Conservation (phyloP, 1,139 yeast genomes). For the Saccharomyces pastorianus region DNA sequence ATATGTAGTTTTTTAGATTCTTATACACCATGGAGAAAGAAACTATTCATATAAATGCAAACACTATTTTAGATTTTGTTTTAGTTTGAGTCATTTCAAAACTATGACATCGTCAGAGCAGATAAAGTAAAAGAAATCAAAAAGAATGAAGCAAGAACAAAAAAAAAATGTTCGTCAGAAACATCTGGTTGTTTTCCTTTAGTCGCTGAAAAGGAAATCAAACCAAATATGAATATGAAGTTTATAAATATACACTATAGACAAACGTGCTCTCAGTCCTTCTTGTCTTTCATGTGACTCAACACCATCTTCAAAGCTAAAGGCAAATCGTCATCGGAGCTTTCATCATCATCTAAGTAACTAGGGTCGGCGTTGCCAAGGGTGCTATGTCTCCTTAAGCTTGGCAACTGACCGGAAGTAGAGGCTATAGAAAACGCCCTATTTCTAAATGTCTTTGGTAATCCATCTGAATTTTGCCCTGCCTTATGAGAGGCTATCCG, state of each 20-base stretch:
- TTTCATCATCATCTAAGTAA: slow-evolving; percentile 19
- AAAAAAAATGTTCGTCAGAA: too few relatives aligned
- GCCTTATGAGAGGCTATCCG: slow-evolving; percentile 27
- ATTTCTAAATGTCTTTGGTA: slow-evolving; percentile 30
- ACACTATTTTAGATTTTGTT: background rate
- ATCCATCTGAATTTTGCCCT: slow-evolving; percentile 10
- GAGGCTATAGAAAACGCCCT: slow-evolving; percentile 34
- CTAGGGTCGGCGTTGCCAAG: slow-evolving; percentile 26
- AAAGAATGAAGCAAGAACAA: too few relatives aligned
- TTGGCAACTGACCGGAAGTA: slow-evolving; percentile 11
- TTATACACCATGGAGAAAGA: background rate
- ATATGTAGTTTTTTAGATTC: background rate
- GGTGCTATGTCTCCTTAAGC: slow-evolving; percentile 22
- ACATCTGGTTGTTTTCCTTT: too few relatives aligned
- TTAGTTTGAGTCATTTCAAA: too few relatives aligned
- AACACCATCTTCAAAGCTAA: slow-evolving; percentile 33
- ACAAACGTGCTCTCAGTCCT: background rate
- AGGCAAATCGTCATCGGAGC: slow-evolving; percentile 39
- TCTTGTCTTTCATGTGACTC: slow-evolving; percentile 18
- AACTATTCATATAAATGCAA: background rate
- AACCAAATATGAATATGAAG: too few relatives aligned
- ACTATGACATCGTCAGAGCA: too few relatives aligned
- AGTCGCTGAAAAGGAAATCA: too few relatives aligned
- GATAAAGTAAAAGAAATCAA: too few relatives aligned
- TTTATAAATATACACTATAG: too few relatives aligned